Conservation (phyloP, 331 rosid species). For the Prunus yedoensis region DNA sequence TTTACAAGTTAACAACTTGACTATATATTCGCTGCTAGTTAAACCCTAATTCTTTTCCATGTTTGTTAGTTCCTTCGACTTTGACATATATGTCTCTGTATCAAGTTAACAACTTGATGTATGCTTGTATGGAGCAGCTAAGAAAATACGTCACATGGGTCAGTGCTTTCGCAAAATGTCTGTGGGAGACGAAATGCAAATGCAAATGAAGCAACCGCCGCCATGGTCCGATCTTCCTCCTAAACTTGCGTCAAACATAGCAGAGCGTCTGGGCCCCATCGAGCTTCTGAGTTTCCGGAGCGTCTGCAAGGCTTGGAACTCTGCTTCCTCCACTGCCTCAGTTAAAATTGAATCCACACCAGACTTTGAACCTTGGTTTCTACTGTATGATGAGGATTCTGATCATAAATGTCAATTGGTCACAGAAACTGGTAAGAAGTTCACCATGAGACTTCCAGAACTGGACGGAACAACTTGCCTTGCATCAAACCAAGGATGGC, state of each 20-base stretch:
- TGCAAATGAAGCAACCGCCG: background rate
- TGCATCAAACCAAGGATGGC: slow-evolving; percentile 29
- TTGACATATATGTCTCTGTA: too few relatives aligned
- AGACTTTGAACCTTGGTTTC: slow-evolving; percentile 19
- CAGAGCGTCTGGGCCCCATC: background rate
- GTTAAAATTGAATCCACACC: background rate
- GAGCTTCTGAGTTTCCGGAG: slow-evolving; percentile 24
- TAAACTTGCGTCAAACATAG: slow-evolving; percentile 19
- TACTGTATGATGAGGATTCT: slow-evolving; percentile 10
- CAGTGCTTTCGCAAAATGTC: background rate
- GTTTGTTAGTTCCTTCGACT: too few relatives aligned
- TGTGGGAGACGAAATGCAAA: too few relatives aligned
- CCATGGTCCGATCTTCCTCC: slow-evolving; percentile 27
- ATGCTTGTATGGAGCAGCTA: too few relatives aligned
- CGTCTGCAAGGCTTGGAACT: slow-evolving; percentile 26
- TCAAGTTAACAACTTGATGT: too few relatives aligned
- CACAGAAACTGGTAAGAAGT: background rate
- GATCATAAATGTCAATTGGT: background rate
- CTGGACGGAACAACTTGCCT: slow-evolving; percentile 22
- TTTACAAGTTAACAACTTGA: background rate
- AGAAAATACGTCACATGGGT: background rate
- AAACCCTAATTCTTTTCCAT: too few relatives aligned
- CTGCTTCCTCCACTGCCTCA: slow-evolving; percentile 1
- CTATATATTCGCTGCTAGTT: too few relatives aligned
- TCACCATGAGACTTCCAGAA: slow-evolving; percentile 20